Evolutionary conservation across 1,284 basidiomycete species (phyloP), one percentile per base, ranked within the genome.

Genomic region (Chalciporus sp.): DNA sequence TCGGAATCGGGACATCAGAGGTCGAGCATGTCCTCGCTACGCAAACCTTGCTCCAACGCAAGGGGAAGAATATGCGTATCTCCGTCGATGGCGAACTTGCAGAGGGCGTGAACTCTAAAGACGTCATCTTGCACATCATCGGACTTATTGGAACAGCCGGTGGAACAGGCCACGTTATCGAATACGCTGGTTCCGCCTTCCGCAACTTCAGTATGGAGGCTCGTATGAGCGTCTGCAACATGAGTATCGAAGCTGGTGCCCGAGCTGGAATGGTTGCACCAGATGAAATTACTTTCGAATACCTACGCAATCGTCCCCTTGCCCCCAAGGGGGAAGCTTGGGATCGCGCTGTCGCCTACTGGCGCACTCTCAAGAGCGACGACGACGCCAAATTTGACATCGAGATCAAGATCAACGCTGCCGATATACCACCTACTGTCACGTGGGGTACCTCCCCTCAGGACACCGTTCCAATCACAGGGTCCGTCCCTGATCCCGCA

Each of bases 371-470:
- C 59, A 86, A 83, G 68, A 85, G 91, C 16, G 95, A 98, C 71
- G 85, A 91, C 39, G 94, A 85, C 58, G 94, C 95, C 35, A 85
- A 89, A 67, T 98, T 95, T 72, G 95, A 98, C 69, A 79, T 89
- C 61, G 90, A 95, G 69, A 81, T 98, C 60, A 85, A 88, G 62
- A 91, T 98, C 67, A 80, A 84, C 56, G 94, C 90, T 7, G 86
- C 88, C 61, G 93, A 97, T 68, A 98, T 98, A 71, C 81, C 93
- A 48, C 95, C 95, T 14, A 98, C 95, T 41, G 85, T 98, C 57
- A 95, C 95, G 23, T 98, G 95, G 95, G 95, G 95, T 51, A 98
- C 94, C 3, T 95, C 93, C 23, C 95, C 95, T 47, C 92, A 98
- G 70, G 95, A 98, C 67, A 91, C 93, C 45, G 87, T 90, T 33